These are phyloP conservation scores for Alternaria viburni DNA, from an alignment of 2,329 filamentous ascomycete genomes.

Conservation along the genomic window DNA sequence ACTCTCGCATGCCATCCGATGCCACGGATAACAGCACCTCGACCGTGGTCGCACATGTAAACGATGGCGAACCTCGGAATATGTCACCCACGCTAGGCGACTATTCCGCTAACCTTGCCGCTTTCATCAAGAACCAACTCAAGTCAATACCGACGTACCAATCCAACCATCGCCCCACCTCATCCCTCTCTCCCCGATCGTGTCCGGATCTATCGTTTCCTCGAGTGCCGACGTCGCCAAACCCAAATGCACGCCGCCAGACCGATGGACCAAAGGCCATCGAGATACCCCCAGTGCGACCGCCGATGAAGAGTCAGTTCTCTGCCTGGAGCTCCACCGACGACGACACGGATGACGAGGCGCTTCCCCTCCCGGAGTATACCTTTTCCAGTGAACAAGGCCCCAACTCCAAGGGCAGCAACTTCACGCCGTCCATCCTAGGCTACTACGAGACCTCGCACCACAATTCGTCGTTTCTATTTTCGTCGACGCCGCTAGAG, in stretches of 20 bases:
- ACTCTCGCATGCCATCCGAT: slow-evolving; percentile 39
- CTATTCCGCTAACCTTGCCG: slow-evolving; percentile 47
- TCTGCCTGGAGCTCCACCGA: slow-evolving; percentile 48
- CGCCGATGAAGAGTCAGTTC: slow-evolving; percentile 43
- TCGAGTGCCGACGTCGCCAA: slow-evolving; percentile 30
- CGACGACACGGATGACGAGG: slow-evolving; percentile 40
- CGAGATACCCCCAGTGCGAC: slow-evolving; percentile 39
- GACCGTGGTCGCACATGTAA: slow-evolving; percentile 29
- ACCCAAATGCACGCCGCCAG: slow-evolving; percentile 18
- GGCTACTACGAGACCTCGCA: slow-evolving; percentile 36
- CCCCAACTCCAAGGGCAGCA: slow-evolving; percentile 22
- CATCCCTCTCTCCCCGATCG: slow-evolving; percentile 36
- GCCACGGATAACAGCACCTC: slow-evolving; percentile 39
- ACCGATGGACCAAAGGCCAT: slow-evolving; percentile 32
- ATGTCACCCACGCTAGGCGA: slow-evolving; percentile 28
- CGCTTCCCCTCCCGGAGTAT: slow-evolving; percentile 20
- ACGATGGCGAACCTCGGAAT: slow-evolving; percentile 8
- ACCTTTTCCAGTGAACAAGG: slow-evolving; percentile 3
- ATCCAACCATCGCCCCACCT: slow-evolving; percentile 16
- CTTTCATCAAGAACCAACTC: slow-evolving; percentile 44
- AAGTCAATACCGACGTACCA: slow-evolving; percentile 43
- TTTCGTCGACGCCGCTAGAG: slow-evolving; percentile 38
- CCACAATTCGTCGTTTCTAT: slow-evolving; percentile 37
- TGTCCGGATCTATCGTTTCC: slow-evolving; percentile 40
- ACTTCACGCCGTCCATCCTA: slow-evolving; percentile 38